Conservation (phyloP, 2,329 filamentous ascomycete species). For the Fusarium udum region DNA sequence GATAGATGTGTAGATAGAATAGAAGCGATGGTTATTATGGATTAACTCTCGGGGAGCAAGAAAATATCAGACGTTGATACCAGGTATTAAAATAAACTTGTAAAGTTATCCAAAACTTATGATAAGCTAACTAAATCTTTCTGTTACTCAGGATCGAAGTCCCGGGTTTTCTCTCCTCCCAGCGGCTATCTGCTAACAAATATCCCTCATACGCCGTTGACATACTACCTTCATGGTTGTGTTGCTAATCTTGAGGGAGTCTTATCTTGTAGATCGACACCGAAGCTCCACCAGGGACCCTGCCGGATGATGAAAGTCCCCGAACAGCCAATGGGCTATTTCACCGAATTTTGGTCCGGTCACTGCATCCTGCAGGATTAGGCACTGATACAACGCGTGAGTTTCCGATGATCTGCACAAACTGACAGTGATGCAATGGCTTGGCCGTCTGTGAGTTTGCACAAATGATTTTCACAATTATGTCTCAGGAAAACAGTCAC, state of each 20-base stretch:
- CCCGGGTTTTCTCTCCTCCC: no score
- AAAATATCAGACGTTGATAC: no score
- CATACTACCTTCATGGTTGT: neutral
- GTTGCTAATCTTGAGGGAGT: neutral
- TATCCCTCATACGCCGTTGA: neutral
- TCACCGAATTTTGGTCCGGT: neutral
- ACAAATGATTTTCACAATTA: no score
- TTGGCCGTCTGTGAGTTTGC: accelerated
- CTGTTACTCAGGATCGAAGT: no score
- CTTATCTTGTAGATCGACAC: neutral
- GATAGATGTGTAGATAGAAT: constrained; percentile 45
- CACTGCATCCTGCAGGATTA: neutral
- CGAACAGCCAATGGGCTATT: neutral
- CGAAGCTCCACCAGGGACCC: neutral
- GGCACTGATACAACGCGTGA: neutral
- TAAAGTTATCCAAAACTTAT: no score
- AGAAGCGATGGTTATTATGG: accelerated
- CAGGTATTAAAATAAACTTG: no score
- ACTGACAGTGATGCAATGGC: accelerated
- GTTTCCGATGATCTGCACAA: neutral
- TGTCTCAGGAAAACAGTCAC: neutral
- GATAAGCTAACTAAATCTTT: no score
- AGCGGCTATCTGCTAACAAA: neutral
- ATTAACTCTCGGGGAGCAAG: no score
- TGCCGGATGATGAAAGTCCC: neutral